Percentiles rank a stretch among this genome's conserved stretches.
Conservation (phyloP, 345 rosid species). For the Aquilaria malaccensis region DNA sequence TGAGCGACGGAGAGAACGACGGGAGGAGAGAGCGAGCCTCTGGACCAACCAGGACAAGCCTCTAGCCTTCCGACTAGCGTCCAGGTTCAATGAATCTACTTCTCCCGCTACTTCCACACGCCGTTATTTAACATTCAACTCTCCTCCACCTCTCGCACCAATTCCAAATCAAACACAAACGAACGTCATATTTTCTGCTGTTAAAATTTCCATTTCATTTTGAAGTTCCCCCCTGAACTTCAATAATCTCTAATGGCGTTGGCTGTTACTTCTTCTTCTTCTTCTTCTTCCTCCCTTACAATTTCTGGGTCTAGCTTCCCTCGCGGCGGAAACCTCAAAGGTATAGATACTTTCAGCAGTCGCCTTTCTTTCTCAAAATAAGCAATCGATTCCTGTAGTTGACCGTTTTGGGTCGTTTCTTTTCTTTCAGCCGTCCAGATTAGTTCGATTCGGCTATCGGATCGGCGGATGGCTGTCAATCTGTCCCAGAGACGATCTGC, state of each 20-base stretch:
- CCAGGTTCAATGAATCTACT: constrained; percentile 47
- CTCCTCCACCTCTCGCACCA: not conserved
- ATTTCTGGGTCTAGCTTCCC: constrained; percentile 30
- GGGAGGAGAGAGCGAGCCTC: not conserved
- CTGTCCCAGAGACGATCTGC: constrained; percentile 32
- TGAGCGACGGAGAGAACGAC: constrained; percentile 39
- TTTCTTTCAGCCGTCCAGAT: constrained; percentile 40
- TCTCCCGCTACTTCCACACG: constrained; percentile 1
- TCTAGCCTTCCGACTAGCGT: constrained; percentile 12
- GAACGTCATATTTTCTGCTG: not conserved
- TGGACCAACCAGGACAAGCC: constrained; percentile 5
- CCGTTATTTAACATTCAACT: constrained; percentile 32
- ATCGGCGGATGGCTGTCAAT: constrained; percentile 35
- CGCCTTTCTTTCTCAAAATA: not conserved
- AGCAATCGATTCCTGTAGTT: too few relatives aligned
- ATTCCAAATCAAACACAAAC: not conserved
- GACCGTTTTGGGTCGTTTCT: not conserved
- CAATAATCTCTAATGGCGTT: constrained; percentile 14
- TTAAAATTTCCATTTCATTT: not conserved
- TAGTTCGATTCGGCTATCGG: constrained; percentile 40
- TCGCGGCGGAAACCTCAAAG: constrained; percentile 35
- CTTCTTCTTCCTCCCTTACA: constrained; percentile 9
- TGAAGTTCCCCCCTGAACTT: not conserved
- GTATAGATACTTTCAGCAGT: constrained; percentile 13
- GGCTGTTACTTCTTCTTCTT: constrained; percentile 39